A percentile compares a stretch with the other conserved stretches of the same genome.
Evolutionary conservation across 2,329 filamentous ascomycete species (phyloP).

Genomic region (Ceratocystis huliohia): DNA sequence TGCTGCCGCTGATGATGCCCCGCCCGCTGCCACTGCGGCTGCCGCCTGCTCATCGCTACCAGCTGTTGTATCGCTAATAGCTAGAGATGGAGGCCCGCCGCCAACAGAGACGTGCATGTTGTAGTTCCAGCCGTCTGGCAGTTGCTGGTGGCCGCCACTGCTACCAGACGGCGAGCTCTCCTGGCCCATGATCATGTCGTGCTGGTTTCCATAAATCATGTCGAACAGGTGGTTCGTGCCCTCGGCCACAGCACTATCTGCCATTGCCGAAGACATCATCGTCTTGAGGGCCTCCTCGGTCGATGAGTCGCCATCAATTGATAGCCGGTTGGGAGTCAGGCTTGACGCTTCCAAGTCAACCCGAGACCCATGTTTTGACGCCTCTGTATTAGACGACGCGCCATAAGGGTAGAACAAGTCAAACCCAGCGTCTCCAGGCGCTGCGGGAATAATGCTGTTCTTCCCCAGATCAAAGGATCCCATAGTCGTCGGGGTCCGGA

Average conservation of each 20-base stretch:
- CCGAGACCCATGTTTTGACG: not conserved
- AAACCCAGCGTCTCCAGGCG: slow-evolving; percentile 5
- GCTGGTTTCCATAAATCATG: slow-evolving; percentile 18
- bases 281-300: slow-evolving; percentile 2
- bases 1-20: not conserved
- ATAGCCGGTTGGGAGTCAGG: not conserved
- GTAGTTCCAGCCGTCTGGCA: slow-evolving; percentile 9
- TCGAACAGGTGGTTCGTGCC: slow-evolving; percentile 8
- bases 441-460: slow-evolving; percentile 9
- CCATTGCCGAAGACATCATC: slow-evolving; percentile 6
- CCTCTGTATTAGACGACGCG: not conserved
- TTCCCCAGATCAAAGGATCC: not conserved
- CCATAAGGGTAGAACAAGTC: slow-evolving; percentile 9
- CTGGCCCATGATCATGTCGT: slow-evolving; percentile 1
- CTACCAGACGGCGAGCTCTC: not conserved
- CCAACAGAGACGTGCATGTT: slow-evolving; percentile 11
- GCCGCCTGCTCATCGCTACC: not conserved
- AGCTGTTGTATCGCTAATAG: slow-evolving; percentile 10
- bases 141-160: not conserved
- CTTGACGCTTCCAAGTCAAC: not conserved
- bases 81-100: slow-evolving; percentile 11
- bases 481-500: not conserved
- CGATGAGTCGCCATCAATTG: not conserved
- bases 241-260: slow-evolving; percentile 1
- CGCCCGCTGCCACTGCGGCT: not conserved